Evolutionary conservation across 208 protist genomes (phyloP), one percentile per base, ranked within the genome.

Genomic region (Phytomonas sp.): DNA sequence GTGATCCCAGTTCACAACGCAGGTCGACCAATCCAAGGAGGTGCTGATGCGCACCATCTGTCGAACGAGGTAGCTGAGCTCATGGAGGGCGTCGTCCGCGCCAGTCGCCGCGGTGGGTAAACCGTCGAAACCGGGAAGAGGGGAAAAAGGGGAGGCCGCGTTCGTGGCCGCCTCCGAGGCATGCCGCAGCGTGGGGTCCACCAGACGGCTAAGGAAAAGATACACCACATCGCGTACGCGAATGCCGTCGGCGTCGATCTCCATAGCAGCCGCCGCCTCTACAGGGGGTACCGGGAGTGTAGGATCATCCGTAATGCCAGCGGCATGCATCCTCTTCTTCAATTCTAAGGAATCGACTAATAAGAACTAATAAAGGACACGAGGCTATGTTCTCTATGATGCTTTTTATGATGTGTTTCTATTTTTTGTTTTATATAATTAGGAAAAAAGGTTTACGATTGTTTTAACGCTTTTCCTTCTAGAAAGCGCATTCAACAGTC

Each of bases 1-100:
- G 66, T 96, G 81, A 0, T 63, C 60, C 88, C 91, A 96, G 11
- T 82, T 86, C 68, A 96, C 83, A 23, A 96, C 88, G 63, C 86
- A 92, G 11, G 91, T 94, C 7, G 76, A 83, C 88, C 91, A 96
- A 63, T 79, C 79, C 0, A 78, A 73, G 29, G 80, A 86, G 3
- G 83, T 89, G 80, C 83, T 90, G 72, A 96, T 92, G 51, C 91
- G 91, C 73, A 87, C 84, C 43, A 96, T 71, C 73, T 96, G 91
- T 4, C 56, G 62, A 2, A 86, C 64, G 67, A 94, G 75, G 74
- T 93, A 96, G 59, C 74, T 60, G 36, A 90, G 71, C 33, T 73
- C 34, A 29, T 28, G 28, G 3, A 40, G 9, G 66, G 69, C 0
- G 36, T 51, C 20, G 15, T 20, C 2, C 33, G 1, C 33, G n/a